These are phyloP conservation scores for Globisporangium camurandrum DNA, from an alignment of 352 stramenopile species.

Conservation along the genomic window DNA sequence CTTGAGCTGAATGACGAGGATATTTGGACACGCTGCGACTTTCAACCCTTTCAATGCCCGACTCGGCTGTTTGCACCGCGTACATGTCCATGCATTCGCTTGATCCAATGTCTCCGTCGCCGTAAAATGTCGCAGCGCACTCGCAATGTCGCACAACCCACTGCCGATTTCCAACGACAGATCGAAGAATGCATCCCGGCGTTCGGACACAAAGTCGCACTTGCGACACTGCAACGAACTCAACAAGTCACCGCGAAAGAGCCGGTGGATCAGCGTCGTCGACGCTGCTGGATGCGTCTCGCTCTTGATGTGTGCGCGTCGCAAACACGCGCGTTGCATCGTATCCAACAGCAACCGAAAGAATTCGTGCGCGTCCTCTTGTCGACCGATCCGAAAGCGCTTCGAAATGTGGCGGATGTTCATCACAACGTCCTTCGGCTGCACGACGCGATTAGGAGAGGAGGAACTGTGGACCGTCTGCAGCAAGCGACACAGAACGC, in stretches of 20 bases:
- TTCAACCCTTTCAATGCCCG: conserved; percentile 77
- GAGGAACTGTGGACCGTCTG: conserved; percentile 43
- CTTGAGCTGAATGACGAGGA: conserved; percentile 88
- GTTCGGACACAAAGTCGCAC: conserved; percentile 73
- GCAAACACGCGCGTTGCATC: conserved; percentile 76
- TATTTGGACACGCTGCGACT: conserved; percentile 76
- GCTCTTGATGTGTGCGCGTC: conserved; percentile 63
- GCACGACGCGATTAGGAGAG: conserved; percentile 35
- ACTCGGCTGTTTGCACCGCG: conserved; percentile 65
- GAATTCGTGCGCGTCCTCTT: conserved; percentile 92
- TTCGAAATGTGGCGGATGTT: conserved; percentile 83
- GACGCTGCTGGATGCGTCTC: conserved; percentile 42
- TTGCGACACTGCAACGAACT: conserved; percentile 82
- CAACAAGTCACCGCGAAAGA: conserved; percentile 82
- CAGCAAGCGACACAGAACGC: conserved; percentile 60
- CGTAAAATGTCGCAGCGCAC: conserved; percentile 78
- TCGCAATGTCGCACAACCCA: conserved; percentile 62
- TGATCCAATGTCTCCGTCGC: conserved; percentile 76
- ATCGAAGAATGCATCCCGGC: conserved; percentile 83
- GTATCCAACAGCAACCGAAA: conserved; percentile 83
- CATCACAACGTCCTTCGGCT: conserved; percentile 77
- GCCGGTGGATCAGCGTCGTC: conserved; percentile 77
- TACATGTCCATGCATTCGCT: conserved; percentile 84
- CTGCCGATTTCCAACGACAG: conserved; percentile 83
- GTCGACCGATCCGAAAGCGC: conserved; percentile 78